A percentile compares a stretch with the other conserved stretches of the same genome.
These are phyloP conservation scores for Diaporthe capsici DNA, from an alignment of 2,329 filamentous ascomycete species.

Conservation along the genomic window DNA sequence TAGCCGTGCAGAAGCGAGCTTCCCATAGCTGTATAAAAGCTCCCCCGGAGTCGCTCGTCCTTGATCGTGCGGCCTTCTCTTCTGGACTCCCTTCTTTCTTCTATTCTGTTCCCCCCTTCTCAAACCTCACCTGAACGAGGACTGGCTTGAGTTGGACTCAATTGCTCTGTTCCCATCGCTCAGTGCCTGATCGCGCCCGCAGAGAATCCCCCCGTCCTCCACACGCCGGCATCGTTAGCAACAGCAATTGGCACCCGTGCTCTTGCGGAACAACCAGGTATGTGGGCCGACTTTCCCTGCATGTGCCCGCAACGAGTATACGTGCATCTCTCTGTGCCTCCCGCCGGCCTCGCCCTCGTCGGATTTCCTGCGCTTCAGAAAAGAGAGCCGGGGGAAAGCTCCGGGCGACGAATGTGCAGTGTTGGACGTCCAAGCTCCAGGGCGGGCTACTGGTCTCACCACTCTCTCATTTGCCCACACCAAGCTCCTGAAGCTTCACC, in stretches of 20 bases:
- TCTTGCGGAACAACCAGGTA: constrained; percentile 3
- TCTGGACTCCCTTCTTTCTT: not conserved
- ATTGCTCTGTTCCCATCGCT: not conserved
- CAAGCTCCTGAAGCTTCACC: constrained; percentile 28
- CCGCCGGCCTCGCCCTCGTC: not conserved
- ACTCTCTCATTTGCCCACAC: not conserved
- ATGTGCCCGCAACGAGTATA: not conserved
- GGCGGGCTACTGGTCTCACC: not conserved
- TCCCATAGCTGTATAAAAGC: constrained; percentile 24
- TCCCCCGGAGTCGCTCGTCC: constrained; percentile 5
- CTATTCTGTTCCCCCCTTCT: not conserved
- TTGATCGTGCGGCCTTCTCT: not conserved
- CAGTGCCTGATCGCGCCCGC: constrained; percentile 1
- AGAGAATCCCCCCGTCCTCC: not conserved
- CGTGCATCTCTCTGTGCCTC: not conserved
- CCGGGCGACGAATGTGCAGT: not conserved
- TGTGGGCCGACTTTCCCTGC: not conserved
- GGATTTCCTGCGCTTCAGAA: not conserved
- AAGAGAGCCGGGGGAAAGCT: not conserved
- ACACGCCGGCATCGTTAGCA: not conserved
- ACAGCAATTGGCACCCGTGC: not conserved
- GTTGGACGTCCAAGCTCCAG: constrained; percentile 1
- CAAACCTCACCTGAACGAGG: not conserved
- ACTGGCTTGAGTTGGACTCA: not conserved
- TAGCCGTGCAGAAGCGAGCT: constrained; percentile 28